These are phyloP conservation scores for Xerocomellus intermedius DNA, from an alignment of 768 basidiomycete genomes.

Conservation along the genomic window DNA sequence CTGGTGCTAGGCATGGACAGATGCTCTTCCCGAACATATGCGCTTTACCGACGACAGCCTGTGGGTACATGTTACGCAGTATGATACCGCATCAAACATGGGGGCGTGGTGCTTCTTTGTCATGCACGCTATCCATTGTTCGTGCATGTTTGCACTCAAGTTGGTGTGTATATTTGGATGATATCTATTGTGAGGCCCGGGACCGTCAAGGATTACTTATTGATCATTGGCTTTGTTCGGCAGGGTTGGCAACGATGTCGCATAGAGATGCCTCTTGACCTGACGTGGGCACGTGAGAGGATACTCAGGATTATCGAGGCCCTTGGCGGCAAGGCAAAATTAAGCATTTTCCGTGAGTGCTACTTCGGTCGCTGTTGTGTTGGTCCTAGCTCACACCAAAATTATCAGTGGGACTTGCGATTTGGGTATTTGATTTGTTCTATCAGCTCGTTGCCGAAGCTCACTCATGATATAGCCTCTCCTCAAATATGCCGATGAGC, in stretches of 20 bases:
- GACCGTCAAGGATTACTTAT: not conserved
- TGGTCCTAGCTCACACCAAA: conserved; percentile 1
- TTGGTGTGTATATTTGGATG: conserved; percentile 45
- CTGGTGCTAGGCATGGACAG: conserved; percentile 55
- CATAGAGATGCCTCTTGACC: conserved; percentile 23
- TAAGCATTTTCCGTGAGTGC: conserved; percentile 46
- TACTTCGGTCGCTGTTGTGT: conserved; percentile 34
- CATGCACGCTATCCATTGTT: conserved; percentile 73
- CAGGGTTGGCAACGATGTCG: conserved; percentile 35
- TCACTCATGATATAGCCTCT: conserved; percentile 48
- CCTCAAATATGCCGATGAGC: conserved; percentile 60
- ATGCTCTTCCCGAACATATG: conserved; percentile 67
- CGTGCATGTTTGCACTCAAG: conserved; percentile 60
- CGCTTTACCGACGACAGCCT: conserved; percentile 70
- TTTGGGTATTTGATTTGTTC: conserved; percentile 51
- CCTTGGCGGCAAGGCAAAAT: conserved; percentile 41
- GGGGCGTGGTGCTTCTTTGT: conserved; percentile 81
- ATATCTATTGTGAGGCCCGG: not conserved
- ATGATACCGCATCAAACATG: conserved; percentile 74
- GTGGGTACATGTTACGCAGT: conserved; percentile 68
- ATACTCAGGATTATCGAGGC: conserved; percentile 39
- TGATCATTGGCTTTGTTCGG: not conserved
- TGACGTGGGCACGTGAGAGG: conserved; percentile 38
- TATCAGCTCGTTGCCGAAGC: conserved; percentile 24
- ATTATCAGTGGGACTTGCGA: conserved; percentile 54